Evolutionary conservation across 805 yeast species (phyloP), one percentile per base, ranked within the genome.

Genomic region (Tetrapisispora iriomotensis): DNA sequence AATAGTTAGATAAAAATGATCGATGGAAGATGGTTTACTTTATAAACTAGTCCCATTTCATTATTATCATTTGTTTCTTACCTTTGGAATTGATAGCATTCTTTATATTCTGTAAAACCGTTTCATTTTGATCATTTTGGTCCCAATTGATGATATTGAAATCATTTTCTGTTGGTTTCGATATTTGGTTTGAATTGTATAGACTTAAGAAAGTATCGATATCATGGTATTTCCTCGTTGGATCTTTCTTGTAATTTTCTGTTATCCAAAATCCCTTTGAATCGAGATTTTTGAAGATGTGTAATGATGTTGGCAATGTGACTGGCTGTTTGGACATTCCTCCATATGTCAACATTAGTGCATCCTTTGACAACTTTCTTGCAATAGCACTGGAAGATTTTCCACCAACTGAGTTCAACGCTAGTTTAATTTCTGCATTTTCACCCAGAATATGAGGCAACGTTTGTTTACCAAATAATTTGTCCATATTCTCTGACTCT

Each of bases 271-370:
- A 92, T 0, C 99, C 99, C 22, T 78, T 74, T 38, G 87, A 77
- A 6, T 82, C 77, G 40, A 92, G 62, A 54, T 88, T 82, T 62
- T 90, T 92, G 70, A 92, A 92, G 47, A 92, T 88, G 56, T 84
- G 84, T 43, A 84, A 65, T 0, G 94, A 76, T 1, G 96, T 86
- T 29, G 97, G 96, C 40, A 92, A 62, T n/a, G 75, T 73, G 9
- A 92, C 94, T 2, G 98, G 98, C 64, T 85, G 88, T 69, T 80
- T 78, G 3, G 96, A 85, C 98, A 92, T 92, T 28, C 95, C 97
- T 25, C 99, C 99, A 56, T 92, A 92, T 1, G 97, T 86, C 49
- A 87, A 75, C 68, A 92, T 66, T 35, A 78, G 72, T 1, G 92
- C 95, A 50, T 83, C 76, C 13, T 67, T 64, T 28, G 76, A 77